phyloP scores from a whole-genome alignment of 352 stramenopile species.

The Lagenidium giganteum region DNA sequence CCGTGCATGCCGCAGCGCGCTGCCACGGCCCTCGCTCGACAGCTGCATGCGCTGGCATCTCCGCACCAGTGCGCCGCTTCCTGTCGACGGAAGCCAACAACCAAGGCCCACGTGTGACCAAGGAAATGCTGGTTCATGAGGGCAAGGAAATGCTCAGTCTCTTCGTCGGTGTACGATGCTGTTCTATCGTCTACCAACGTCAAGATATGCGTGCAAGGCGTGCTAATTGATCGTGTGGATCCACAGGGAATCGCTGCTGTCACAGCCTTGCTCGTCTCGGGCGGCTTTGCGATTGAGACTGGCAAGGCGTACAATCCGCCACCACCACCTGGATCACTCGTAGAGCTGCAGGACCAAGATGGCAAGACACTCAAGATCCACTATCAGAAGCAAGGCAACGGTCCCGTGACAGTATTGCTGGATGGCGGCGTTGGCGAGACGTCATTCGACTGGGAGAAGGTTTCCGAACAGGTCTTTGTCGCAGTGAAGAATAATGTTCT shows the following conservation, averaged over 20 bases:
- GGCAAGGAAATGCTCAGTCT: constrained; percentile 62
- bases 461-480: constrained; percentile 39
- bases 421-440: constrained; percentile 79
- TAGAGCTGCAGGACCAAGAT: constrained; percentile 36
- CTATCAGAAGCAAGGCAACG: constrained; percentile 34
- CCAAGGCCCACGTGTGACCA: no score
- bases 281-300: constrained; percentile 66
- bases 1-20: no score
- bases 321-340: constrained; percentile 32
- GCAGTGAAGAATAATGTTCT: no score
- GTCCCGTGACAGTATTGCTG: constrained; percentile 59
- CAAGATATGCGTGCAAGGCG: no score
- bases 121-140: constrained; percentile 43
- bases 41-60: no score
- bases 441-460: constrained; percentile 83
- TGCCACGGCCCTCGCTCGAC: no score
- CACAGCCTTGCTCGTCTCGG: constrained; percentile 34
- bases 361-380: constrained; percentile 41
- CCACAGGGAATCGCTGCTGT: constrained; percentile 33
- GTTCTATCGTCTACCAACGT: neutral
- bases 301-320: constrained; percentile 58
- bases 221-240: neutral
- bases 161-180: constrained; percentile 31
- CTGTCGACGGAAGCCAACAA: no score
- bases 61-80: no score